Evolutionary conservation across 345 rosid genomes (phyloP).

Genomic region (Arabis hirsuta): DNA sequence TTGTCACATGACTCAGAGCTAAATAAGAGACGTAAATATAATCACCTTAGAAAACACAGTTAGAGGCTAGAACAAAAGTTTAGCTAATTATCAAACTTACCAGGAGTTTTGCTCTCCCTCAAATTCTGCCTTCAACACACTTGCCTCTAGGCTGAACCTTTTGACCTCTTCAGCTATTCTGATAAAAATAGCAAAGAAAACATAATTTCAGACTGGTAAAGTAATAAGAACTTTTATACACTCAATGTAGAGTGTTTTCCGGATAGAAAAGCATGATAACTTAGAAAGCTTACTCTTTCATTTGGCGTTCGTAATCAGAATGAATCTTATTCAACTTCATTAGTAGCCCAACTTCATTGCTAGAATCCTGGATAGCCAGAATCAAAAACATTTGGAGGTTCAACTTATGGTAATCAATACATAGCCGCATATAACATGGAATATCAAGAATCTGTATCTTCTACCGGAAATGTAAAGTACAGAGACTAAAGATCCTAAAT

Average conservation of each 20-base stretch:
- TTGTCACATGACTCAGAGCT: conserved; percentile 55
- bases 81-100: conserved; percentile 26
- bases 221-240: not conserved
- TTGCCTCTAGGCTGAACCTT: conserved; percentile 63
- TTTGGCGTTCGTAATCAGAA: conserved; percentile 72
- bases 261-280: too few relatives aligned
- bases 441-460: not conserved
- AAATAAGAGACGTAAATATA: conserved; percentile 25
- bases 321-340: conserved; percentile 52
- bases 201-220: conserved; percentile 3
- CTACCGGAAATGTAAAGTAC: not conserved
- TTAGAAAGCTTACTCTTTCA: conserved; percentile 67
- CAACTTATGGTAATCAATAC: conserved; percentile 8
- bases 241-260: not conserved
- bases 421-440: not conserved
- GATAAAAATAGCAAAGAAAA: conserved; percentile 24
- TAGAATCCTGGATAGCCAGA: conserved; percentile 40
- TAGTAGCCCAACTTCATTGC: conserved; percentile 23
- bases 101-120: conserved; percentile 39
- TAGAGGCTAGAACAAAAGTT: not conserved
- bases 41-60: conserved; percentile 11
- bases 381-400: conserved; percentile 21
- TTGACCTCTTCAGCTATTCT: conserved; percentile 75
- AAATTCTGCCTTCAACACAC: conserved; percentile 58
- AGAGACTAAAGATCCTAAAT: not conserved